Evolutionary conservation across 164 flowering plant genomes (phyloP).

Genomic region (Vitis vinifera): ASM3070453v1 NC_081808.1:21941001-21941500

Average conservation of each 20-base stretch:
- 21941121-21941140: no score
- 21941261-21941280: no score
- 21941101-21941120: no score
- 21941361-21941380: constrained; percentile 69
- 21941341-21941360: constrained; percentile 87
- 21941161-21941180: no score
- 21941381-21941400: constrained; percentile 48
- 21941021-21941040: no score
- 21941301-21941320: constrained; percentile 85
- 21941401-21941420: constrained; percentile 53
- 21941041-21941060: no score
- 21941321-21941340: constrained; percentile 87
- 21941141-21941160: no score
- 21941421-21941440: constrained; percentile 44
- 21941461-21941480: background rate
- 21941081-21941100: no score
- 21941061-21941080: no score
- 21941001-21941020: no score
- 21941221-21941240: background rate
- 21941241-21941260: no score
- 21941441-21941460: background rate
- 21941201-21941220: background rate
- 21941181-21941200: no score
- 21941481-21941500: background rate
- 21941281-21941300: background rate